These are phyloP conservation scores for Dothideomycetes sp. DNA, from an alignment of 2,329 filamentous ascomycete genomes.

Conservation along the genomic window DNA sequence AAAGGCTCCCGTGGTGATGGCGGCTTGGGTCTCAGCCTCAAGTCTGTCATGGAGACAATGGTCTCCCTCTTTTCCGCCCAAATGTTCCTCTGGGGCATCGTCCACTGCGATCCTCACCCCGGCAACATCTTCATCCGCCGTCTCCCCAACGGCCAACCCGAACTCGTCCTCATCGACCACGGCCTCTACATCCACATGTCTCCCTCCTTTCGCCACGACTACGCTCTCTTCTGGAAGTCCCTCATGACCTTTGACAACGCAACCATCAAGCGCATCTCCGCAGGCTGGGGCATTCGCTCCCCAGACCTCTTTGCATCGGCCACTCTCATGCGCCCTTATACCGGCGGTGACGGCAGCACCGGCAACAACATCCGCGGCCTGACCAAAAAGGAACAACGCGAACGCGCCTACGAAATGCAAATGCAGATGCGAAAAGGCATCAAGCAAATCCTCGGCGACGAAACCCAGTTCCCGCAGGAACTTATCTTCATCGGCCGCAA, in stretches of 20 bases:
- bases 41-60: slow-evolving; percentile 93
- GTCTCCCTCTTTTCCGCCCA: slow-evolving; percentile 93
- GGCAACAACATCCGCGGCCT: slow-evolving; percentile 40
- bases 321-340: slow-evolving; percentile 81
- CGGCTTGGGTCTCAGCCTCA: slow-evolving; percentile 70
- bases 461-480: slow-evolving; percentile 80
- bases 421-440: slow-evolving; percentile 59
- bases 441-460: slow-evolving; percentile 71
- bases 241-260: slow-evolving; percentile 88
- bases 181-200: slow-evolving; percentile 91
- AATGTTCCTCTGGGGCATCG: slow-evolving; percentile 92
- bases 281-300: slow-evolving; percentile 77
- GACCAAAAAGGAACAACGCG: slow-evolving; percentile 42
- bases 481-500: slow-evolving; percentile 88
- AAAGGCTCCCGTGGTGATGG: slow-evolving; percentile 60
- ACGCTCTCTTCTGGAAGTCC: slow-evolving; percentile 84
- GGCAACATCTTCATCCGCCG: slow-evolving; percentile 95
- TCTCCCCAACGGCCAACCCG: slow-evolving; percentile 66
- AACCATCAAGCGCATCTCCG: slow-evolving; percentile 61
- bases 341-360: slow-evolving; percentile 65
- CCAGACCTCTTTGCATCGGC: slow-evolving; percentile 85
- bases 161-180: slow-evolving; percentile 94
- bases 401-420: slow-evolving; percentile 68
- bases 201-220: slow-evolving; percentile 72
- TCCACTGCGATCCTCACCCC: slow-evolving; percentile 95